Evolutionary conservation across 2,329 filamentous ascomycete genomes (phyloP).

Genomic region (Fusarium sp.): DNA sequence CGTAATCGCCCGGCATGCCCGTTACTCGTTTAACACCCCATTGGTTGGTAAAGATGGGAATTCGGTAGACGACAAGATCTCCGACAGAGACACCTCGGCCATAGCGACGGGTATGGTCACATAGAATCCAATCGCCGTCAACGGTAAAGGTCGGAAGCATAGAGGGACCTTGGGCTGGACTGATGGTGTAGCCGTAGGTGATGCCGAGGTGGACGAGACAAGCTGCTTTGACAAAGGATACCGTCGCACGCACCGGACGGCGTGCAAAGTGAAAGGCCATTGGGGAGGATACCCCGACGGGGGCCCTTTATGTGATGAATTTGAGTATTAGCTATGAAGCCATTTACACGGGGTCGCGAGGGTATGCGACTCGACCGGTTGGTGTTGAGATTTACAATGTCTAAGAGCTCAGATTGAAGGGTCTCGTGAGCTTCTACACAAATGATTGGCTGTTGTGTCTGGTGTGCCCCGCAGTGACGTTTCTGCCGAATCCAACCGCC

Average conservation of each 20-base stretch:
- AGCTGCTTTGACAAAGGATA: constrained; percentile 51
- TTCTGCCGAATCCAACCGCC: constrained; percentile 42
- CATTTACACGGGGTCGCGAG: constrained; percentile 11
- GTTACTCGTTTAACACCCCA: constrained; percentile 83
- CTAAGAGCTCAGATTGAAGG: background rate
- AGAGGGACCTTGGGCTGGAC: constrained; percentile 76
- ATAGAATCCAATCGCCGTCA: constrained; percentile 74
- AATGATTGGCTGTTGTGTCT: constrained; percentile 31
- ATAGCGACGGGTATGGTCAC: constrained; percentile 74
- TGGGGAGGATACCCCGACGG: constrained; percentile 11
- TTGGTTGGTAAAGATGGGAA: constrained; percentile 73
- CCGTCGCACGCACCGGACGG: constrained; percentile 53
- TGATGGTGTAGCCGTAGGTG: constrained; percentile 72
- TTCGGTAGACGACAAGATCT: constrained; percentile 83
- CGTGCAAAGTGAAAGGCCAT: constrained; percentile 51
- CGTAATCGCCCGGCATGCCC: constrained; percentile 81
- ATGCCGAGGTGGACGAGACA: constrained; percentile 58
- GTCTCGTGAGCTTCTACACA: constrained; percentile 10
- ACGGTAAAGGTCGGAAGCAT: constrained; percentile 89
- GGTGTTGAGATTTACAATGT: constrained; percentile 12
- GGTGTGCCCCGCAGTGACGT: constrained; percentile 36
- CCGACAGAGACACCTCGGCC: constrained; percentile 79
- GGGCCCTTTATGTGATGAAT: background rate
- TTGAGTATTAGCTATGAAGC: constrained; percentile 2
- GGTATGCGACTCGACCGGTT: constrained; percentile 7